Evolutionary conservation across 139 green algal genomes (phyloP).

Genomic region (Bryopsis sp.): DNA sequence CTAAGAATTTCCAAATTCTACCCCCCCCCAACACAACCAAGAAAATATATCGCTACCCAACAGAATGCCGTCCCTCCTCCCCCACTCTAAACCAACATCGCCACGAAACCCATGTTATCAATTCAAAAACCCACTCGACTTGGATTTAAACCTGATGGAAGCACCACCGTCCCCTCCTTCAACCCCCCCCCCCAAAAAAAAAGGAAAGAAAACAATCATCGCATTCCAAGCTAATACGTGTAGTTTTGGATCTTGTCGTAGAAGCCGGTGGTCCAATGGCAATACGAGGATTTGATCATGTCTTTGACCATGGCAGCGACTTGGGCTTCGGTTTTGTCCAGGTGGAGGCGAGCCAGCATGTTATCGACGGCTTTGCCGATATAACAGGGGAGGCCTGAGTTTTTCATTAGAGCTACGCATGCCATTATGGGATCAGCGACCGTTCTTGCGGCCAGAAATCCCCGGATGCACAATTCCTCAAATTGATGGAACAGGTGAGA

Average conservation of each 20-base stretch:
- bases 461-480: slow-evolving; percentile 48
- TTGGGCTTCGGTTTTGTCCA: slow-evolving; percentile 47
- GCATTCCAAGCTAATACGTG: slow-evolving; percentile 17
- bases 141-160: no score
- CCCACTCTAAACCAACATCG: no score
- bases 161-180: no score
- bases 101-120: no score
- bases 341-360: slow-evolving; percentile 52
- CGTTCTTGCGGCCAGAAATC: slow-evolving; percentile 41
- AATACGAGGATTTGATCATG: slow-evolving; percentile 74
- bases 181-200: no score
- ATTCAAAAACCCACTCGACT: no score
- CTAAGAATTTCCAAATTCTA: no score
- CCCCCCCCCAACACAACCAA: no score
- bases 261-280: slow-evolving; percentile 83
- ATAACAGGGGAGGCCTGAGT: slow-evolving; percentile 67
- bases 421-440: slow-evolving; percentile 29
- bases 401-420: slow-evolving; percentile 43
- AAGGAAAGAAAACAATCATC: no score
- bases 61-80: no score
- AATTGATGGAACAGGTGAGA: slow-evolving; percentile 31
- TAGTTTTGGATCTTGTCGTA: slow-evolving; percentile 73
- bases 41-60: no score
- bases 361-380: slow-evolving; percentile 49
- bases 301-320: slow-evolving; percentile 55